These are phyloP conservation scores for Ramularia collo-cygni DNA, from an alignment of 2,329 filamentous ascomycete genomes.

Conservation along the genomic window DNA sequence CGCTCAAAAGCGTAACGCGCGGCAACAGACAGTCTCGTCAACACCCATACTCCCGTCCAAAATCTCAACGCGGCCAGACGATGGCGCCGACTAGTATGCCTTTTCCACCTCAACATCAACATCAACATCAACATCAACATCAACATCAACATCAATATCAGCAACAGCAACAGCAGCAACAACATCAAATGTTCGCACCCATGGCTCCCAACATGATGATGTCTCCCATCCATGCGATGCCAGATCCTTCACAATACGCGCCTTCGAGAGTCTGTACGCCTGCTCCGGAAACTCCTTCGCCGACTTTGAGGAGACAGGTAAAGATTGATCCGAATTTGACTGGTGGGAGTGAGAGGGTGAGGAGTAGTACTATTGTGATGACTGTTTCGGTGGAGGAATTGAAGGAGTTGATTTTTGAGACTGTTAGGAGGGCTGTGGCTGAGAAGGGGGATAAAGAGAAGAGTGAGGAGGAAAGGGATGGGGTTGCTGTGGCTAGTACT, in stretches of 20 bases:
- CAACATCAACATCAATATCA: conserved; percentile 1
- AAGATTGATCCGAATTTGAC: conserved; percentile 17
- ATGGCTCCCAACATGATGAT: conserved; percentile 2
- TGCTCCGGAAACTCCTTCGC: conserved; percentile 8
- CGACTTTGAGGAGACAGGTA: neutral
- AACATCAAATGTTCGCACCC: conserved; percentile 6
- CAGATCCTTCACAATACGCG: conserved; percentile 8
- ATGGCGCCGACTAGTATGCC: too few species aligned
- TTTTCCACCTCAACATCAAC: too few species aligned
- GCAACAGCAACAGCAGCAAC: conserved; percentile 4
- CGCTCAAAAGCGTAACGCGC: conserved; percentile 11
- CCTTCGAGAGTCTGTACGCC: conserved; percentile 20
- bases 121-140: neutral
- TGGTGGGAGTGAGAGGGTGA: neutral
- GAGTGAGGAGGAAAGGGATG: conserved; percentile 1
- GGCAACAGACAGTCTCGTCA: conserved; percentile 7
- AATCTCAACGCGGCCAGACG: neutral
- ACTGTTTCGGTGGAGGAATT: conserved; percentile 18
- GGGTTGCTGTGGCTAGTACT: neutral
- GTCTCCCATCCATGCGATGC: conserved; percentile 1
- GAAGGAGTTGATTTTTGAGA: conserved; percentile 16
- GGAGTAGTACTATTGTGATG: conserved; percentile 7
- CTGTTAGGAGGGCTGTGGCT: conserved; percentile 12
- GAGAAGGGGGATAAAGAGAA: conserved; percentile 3
- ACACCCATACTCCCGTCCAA: conserved; percentile 10